Evolutionary conservation across 1,284 basidiomycete genomes (phyloP).

Genomic region (Ustilago esculenta): DNA sequence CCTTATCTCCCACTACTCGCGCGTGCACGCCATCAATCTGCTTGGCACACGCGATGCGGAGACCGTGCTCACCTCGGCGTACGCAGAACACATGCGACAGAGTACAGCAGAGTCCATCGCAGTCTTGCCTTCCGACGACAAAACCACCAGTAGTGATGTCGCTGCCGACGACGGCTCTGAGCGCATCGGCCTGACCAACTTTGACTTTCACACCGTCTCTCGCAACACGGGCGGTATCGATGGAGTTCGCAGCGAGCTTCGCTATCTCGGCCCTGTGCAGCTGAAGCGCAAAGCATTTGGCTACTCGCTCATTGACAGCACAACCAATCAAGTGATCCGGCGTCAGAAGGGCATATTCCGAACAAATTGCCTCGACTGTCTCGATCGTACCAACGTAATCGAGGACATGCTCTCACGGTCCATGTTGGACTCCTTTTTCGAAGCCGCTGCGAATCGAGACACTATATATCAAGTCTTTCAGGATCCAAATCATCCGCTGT

Average conservation of each 20-base stretch:
- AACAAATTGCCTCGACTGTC: constrained; percentile 93
- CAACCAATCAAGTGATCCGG: constrained; percentile 68
- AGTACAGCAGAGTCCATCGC: constrained; percentile 50
- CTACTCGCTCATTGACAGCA: constrained; percentile 74
- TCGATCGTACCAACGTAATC: constrained; percentile 98
- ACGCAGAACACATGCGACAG: constrained; percentile 68
- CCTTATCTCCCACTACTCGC: constrained; percentile 69
- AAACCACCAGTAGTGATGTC: constrained; percentile 5
- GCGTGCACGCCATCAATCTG: constrained; percentile 63
- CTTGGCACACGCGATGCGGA: constrained; percentile 78
- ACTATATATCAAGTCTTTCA: constrained; percentile 29
- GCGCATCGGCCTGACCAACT: constrained; percentile 76
- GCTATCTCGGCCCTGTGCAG: constrained; percentile 68
- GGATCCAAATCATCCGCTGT: constrained; percentile 71
- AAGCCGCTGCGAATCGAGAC: constrained; percentile 30
- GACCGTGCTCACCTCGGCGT: constrained; percentile 81
- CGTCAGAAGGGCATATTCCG: constrained; percentile 87
- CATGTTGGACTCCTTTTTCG: constrained; percentile 53
- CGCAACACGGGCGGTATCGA: constrained; percentile 83
- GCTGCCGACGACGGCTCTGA: constrained; percentile 39
- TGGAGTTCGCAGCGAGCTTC: constrained; percentile 79
- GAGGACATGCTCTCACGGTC: constrained; percentile 73
- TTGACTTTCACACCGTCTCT: constrained; percentile 91
- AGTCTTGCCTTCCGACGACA: constrained; percentile 23
- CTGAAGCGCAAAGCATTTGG: constrained; percentile 80